Evolutionary conservation across 2,329 filamentous ascomycete species (phyloP).

Genomic region (Colletotrichum sp.): DNA sequence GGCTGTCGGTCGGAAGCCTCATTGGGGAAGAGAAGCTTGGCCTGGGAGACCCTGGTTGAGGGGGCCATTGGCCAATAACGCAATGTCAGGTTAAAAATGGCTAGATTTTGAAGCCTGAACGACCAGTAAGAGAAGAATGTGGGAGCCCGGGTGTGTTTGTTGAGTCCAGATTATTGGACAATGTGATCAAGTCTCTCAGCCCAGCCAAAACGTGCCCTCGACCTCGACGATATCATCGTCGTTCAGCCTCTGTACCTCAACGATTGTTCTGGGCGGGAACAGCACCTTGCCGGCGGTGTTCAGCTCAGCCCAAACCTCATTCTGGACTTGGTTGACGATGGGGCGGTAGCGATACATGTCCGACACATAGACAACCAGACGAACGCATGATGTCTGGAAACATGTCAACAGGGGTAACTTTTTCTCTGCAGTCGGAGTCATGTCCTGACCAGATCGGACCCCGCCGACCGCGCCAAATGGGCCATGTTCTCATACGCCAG

Average conservation of each 20-base stretch:
- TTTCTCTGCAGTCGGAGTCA: background rate
- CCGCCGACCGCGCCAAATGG: constrained; percentile 31
- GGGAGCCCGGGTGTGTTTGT: background rate
- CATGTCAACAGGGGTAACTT: background rate
- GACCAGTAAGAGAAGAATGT: background rate
- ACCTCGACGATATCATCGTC: constrained; percentile 37
- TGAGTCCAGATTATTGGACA: background rate
- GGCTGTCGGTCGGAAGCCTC: constrained; percentile 4
- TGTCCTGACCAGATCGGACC: constrained; percentile 1
- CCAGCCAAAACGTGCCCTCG: constrained; percentile 29
- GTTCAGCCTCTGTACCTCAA: constrained; percentile 36
- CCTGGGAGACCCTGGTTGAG: background rate
- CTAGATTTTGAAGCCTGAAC: background rate
- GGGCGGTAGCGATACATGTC: constrained; percentile 38
- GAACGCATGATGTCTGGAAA: background rate
- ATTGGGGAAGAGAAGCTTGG: background rate
- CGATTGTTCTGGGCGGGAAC: constrained; percentile 31
- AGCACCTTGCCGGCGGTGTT: constrained; percentile 23
- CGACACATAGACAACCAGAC: constrained; percentile 34
- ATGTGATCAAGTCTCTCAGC: background rate
- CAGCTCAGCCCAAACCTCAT: constrained; percentile 34
- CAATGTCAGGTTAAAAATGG: background rate
- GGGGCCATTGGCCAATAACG: background rate
- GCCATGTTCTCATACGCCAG: constrained; percentile 36
- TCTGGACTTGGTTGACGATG: constrained; percentile 33